Base-by-base conservation (phyloP, 345 rosid genomes). In the Erodium maritimum region DNA sequence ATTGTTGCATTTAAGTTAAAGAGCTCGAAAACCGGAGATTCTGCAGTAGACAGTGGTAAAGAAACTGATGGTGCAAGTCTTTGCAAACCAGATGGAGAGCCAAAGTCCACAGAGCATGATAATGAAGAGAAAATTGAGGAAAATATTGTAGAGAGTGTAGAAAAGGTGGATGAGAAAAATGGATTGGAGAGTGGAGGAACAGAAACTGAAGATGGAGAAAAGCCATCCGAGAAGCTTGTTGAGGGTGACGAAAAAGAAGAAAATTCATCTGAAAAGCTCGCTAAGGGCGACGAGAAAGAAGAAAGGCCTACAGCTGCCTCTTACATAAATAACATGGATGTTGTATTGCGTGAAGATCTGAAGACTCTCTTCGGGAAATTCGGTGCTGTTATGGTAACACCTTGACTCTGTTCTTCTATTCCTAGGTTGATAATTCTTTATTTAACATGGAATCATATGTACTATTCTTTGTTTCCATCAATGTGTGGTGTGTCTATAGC, bases 331-430 rank as follows among this genome's bases (percentile, higher is more conserved):
- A 72, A 78, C 50, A 75, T 65, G 71, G 77, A 93, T 67, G 87
- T 89, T 70, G 91, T 93, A 21, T 21, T 83, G 67, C 96, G 96
- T 0, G 97, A 93, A 73, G 99, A 93, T 83, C 77, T 93, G 71
- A 93, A 87, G 81, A 79, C 69, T 14, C 64, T 82, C 52, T 85
- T 87, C 56, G 68, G 69, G 34, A 87, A 77, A 65, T 89, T 83
- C 55, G 99, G 97, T 64, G 79, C 67, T 71, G 86, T 93, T 52
- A 89, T 85, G 97, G 99, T 91, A 42, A 42, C 48, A 77, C 57
- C 37, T 8, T 37, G 5, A 33, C 51, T 65, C 17, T 23, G n/a
- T 48, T 20, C 66, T 29, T 29, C 37, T 29, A 5, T 29, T 29
- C 37, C 9, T 11, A 4, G 37, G 37, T 29, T 29, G 4, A 29